Evolutionary conservation across 1,284 basidiomycete genomes (phyloP), one percentile per base, ranked within the genome.

Genomic region (Coriolopsis trogii): DNA sequence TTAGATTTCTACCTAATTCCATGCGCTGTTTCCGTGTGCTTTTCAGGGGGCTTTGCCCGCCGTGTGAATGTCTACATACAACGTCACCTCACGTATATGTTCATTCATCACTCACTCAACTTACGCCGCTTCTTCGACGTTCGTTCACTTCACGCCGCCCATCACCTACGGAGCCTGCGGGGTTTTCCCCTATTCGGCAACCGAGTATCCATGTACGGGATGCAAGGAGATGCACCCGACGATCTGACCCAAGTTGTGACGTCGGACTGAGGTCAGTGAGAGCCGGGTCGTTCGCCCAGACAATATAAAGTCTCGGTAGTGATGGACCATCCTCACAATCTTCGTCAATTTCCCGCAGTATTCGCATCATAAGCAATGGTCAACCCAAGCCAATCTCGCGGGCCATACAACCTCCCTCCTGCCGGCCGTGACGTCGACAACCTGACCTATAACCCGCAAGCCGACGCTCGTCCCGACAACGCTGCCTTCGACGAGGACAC

Each of bases 391-490:
- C 46, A 52, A 7, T 51, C 59, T 23, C 50, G 56, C 36, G 53
- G 53, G 12, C 71, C 61, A 1, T 61, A 63, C 53, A 63, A 63
- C 51, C 39, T 59, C 28, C 56, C 61, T 18, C 43, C 55, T 1
- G 54, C 39, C 23, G 43, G 43, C 46, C 51, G 54, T 25, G 53
- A 56, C 36, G 60, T 60, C 44, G 64, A 64, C 49, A 34, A 61
- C 47, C 18, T 60, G 36, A 60, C 57, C 15, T 68, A 66, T 56
- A 67, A 67, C 51, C 60, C 65, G 20, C 54, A 50, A 33, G 60
- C 62, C 13, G 61, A 64, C 28, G 60, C 61, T 4, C 38, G 46
- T 39, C 28, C 60, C 24, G 68, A 67, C 53, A 53, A 63, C 49
- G 63, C 60, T n/a, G 53, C 54, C 18, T 67, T 58, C 56, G 49